Evolutionary conservation across 169 alveolate species (phyloP), one percentile per base, ranked within the genome.

Genomic region (Eimeria brunetti): DNA sequence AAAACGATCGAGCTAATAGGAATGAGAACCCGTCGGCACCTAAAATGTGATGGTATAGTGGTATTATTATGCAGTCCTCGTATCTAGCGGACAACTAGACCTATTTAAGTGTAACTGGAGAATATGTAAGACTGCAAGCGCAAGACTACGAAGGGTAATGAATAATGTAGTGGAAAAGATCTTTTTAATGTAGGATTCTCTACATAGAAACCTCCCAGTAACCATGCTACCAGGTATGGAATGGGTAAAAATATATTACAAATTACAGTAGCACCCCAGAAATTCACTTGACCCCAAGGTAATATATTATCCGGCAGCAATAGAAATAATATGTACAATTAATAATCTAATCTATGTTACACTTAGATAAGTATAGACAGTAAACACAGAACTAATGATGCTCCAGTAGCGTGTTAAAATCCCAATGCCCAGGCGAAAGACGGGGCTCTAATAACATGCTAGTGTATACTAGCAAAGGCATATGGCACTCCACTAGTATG

Each of bases 131-230:
- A 94, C 96, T 64, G 67, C 96, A 90, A 95, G 78, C 36, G 73
- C 64, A 62, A 95, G 71, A n/a, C 86, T 78, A 95, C 76, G 30
- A 95, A 95, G 73, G 96, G 96, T 24, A 95, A 41, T 78, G 80
- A 62, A 94, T 94, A 95, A 94, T 95, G 96, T 93, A 93, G 69
- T 83, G 94, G 80, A 95, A 92, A 95, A 90, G 94, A 95, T 80
- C 96, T 91, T 92, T 93, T 94, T 49, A 95, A 58, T 22, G 96
- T 95, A 94, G 96, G 96, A 64, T 60, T 88, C 60, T 81, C 75
- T 44, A 95, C 94, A 73, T 51, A 56, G 60, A 67, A 95, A 80
- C 94, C 96, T 49, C 96, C 96, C 53, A 81, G 67, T 94, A 96
- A 46, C 93, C 93, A 86, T 16, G 64, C 27, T 56, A 86, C 56